Percentiles rank a stretch among this genome's conserved stretches.
phyloP scores from a whole-genome alignment of 371 early-diverging fungal genomes.

The Mortierella sp. region DNA sequence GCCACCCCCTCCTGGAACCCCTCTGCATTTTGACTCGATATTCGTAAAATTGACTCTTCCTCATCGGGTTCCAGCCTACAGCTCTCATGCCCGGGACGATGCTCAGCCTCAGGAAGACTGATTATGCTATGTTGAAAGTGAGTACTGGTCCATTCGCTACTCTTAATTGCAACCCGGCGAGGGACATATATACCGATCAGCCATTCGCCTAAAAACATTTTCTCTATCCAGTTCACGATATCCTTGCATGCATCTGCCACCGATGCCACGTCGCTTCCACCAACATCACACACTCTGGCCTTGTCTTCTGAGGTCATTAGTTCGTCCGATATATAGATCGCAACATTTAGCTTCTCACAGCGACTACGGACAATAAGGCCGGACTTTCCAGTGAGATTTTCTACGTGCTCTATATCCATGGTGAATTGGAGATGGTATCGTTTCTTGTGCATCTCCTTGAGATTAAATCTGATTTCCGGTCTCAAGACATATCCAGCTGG shows the following conservation, averaged over 20 bases:
- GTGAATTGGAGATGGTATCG: constrained; percentile 31
- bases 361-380: constrained; percentile 1
- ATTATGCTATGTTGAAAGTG: neutral
- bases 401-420: neutral
- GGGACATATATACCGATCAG: constrained; percentile 13
- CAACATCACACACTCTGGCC: constrained; percentile 21
- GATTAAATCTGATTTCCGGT: constrained; percentile 23
- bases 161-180: constrained; percentile 1
- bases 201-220: constrained; percentile 5
- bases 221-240: constrained; percentile 11
- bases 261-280: neutral
- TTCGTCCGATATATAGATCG: constrained; percentile 5
- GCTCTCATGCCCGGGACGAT: neutral
- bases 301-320: neutral
- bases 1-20: constrained; percentile 4
- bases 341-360: neutral
- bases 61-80: constrained; percentile 28
- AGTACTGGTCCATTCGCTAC: neutral
- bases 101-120: neutral
- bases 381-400: neutral
- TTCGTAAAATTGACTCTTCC: constrained; percentile 16
- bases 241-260: neutral
- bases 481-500: constrained; percentile 32
- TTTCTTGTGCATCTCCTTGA: constrained; percentile 14
- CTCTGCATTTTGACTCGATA: neutral